Evolutionary conservation across 805 yeast species (phyloP), one percentile per base, ranked within the genome.

Genomic region (Scheffersomyces stipitis): DNA sequence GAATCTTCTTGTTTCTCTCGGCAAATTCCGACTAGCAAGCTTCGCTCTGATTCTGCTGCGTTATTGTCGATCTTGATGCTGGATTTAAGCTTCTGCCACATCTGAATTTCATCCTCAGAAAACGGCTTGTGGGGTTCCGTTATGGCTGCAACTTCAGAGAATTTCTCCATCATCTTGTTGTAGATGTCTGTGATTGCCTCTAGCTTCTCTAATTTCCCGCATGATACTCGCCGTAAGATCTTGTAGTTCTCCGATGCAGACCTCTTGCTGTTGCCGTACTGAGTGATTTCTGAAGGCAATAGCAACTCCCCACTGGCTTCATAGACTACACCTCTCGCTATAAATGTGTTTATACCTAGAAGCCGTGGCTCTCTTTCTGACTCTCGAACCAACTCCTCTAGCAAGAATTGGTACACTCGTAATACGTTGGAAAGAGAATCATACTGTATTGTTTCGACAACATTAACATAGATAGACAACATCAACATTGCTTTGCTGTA

Each of bases 181-280:
- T 23, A 32, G 18, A 32, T 24, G 6, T 18, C 27, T 5, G 31
- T 18, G 14, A n/a, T 22, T 7, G 43, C 43, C 26, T 40, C 43
- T 14, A 36, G 9, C 4, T 9, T n/a, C 15, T 36, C 40, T 37
- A 40, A 28, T 14, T 17, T 23, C 16, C n/a, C 20, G 12, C 43
- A 40, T 6, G 32, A 37, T 10, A 40, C 15, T 26, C 40, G 17
- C 23, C 36, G 12, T 15, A 40, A 29, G 10, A 36, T 40, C 32
- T 40, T 40, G 32, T 40, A 40, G 32, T 30, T 40, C 14, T 40
- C 43, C 8, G 40, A 28, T 14, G 28, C 29, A 13, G 33, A 15
- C 13, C 10, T 27, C 17, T 31, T 37, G 13, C 23, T 26, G 7
- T 33, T 33, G 18, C 33, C 36, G 17, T 40, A 43, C 9, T 13